A percentile compares a stretch with the other conserved stretches of the same genome.
Conservation (phyloP, 345 rosid species). For the Dipteronia dyeriana region DNA sequence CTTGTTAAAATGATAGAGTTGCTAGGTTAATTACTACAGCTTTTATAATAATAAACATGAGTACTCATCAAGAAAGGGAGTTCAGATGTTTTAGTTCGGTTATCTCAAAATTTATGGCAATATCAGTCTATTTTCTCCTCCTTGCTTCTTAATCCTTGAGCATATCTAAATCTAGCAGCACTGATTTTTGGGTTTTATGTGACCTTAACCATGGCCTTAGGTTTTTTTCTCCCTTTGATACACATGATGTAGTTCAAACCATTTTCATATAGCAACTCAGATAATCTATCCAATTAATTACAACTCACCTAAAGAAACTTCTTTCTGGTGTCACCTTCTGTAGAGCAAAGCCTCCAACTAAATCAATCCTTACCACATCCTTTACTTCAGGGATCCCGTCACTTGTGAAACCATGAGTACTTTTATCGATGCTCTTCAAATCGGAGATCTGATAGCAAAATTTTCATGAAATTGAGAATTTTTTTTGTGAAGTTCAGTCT, state of each 20-base stretch:
- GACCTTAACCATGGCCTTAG: neutral
- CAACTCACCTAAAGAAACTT: slow-evolving; percentile 80
- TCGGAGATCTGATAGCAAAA: slow-evolving; percentile 63
- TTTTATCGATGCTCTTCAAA: slow-evolving; percentile 50
- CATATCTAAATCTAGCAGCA: neutral
- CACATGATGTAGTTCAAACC: neutral
- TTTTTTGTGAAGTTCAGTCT: neutral
- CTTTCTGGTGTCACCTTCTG: slow-evolving; percentile 80
- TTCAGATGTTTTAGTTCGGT: neutral
- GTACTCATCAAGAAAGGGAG: neutral
- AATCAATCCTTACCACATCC: slow-evolving; percentile 72
- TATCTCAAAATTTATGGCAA: neutral
- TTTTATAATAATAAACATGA: neutral
- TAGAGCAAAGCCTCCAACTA: slow-evolving; percentile 84
- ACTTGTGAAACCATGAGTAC: slow-evolving; percentile 53
- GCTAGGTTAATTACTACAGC: neutral
- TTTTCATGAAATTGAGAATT: neutral
- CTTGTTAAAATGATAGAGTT: neutral
- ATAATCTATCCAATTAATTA: neutral
- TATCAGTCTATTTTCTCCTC: neutral
- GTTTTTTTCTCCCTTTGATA: neutral
- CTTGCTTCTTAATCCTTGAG: neutral
- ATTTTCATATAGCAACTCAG: neutral
- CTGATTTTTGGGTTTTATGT: neutral
- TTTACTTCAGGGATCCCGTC: slow-evolving; percentile 57